Percentiles rank a stretch among this genome's conserved stretches.
phyloP scores from a whole-genome alignment of 192 early-diverging fungal genomes.

The Spinellus fusiger region DNA sequence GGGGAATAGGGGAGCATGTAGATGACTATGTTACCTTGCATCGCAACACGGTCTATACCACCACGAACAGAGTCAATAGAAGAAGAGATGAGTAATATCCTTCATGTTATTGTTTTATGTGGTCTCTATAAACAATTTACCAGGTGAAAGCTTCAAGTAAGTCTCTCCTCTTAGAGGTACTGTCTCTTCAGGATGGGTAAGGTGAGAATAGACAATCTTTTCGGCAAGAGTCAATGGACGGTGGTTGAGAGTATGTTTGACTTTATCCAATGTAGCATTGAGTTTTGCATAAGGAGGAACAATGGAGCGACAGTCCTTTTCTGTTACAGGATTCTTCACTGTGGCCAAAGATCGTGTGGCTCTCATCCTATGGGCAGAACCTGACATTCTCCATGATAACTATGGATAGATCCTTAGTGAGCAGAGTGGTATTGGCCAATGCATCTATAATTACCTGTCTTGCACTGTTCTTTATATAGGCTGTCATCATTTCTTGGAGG shows the following conservation, averaged over 20 bases:
- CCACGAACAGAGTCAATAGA: neutral
- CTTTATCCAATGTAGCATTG: conserved; percentile 37
- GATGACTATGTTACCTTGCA: too few species aligned
- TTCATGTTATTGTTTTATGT: neutral
- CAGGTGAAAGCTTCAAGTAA: conserved; percentile 89
- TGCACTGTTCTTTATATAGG: neutral
- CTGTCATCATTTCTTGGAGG: conserved; percentile 4
- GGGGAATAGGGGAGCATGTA: too few species aligned
- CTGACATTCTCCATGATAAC: neutral
- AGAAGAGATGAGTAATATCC: neutral
- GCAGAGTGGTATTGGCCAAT: neutral
- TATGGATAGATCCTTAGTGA: neutral
- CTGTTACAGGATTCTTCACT: conserved; percentile 24
- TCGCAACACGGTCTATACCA: conserved; percentile 88
- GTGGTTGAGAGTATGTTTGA: conserved; percentile 41
- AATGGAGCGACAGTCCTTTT: conserved; percentile 40
- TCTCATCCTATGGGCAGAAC: neutral
- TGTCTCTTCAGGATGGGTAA: conserved; percentile 60
- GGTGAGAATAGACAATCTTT: conserved; percentile 93
- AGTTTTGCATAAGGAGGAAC: conserved; percentile 50
- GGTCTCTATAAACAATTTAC: conserved; percentile 25
- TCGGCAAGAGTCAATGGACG: conserved; percentile 85
- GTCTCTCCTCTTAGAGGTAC: conserved; percentile 72
- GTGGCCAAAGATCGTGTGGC: conserved; percentile 15
- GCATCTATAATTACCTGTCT: conserved; percentile 5